Evolutionary conservation across 805 yeast species (phyloP).

Genomic region (Ogataea trehalophila): DNA sequence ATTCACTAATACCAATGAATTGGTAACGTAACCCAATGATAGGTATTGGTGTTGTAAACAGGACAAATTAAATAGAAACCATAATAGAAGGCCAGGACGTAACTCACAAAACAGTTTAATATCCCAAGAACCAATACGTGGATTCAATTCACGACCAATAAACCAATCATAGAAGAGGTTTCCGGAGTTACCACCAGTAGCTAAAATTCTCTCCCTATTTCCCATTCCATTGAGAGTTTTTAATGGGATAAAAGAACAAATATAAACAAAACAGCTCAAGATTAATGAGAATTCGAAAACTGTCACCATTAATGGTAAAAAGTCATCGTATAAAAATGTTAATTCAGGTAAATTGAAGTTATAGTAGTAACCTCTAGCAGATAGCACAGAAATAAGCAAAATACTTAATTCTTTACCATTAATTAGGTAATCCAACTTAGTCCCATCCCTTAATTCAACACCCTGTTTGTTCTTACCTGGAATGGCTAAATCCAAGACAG

Average conservation of each 20-base stretch:
- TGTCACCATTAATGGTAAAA: constrained; percentile 57
- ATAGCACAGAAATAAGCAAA: constrained; percentile 34
- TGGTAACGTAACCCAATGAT: constrained; percentile 52
- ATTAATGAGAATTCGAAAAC: constrained; percentile 59
- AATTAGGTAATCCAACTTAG: constrained; percentile 65
- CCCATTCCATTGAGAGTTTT: constrained; percentile 44
- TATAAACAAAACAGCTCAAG: constrained; percentile 61
- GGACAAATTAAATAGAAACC: constrained; percentile 75
- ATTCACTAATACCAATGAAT: constrained; percentile 68
- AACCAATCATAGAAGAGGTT: constrained; percentile 84
- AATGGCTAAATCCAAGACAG: constrained; percentile 54
- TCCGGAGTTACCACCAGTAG: constrained; percentile 83
- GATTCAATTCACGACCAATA: constrained; percentile 94
- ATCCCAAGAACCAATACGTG: constrained; percentile 80
- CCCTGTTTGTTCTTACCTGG: constrained; percentile 80
- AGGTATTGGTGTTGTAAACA: constrained; percentile 79
- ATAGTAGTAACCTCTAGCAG: constrained; percentile 48
- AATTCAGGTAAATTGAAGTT: constrained; percentile 61
- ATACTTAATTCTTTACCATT: constrained; percentile 65
- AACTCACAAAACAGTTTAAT: constrained; percentile 89
- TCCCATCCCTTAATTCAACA: constrained; percentile 69
- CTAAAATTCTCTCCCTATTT: constrained; percentile 66
- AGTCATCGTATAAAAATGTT: constrained; percentile 65
- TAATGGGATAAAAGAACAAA: constrained; percentile 62
- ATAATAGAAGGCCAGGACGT: constrained; percentile 88